phyloP scores from a whole-genome alignment of 2,329 filamentous ascomycete genomes.

The Neophaeococcomyces mojaviensis region DNA sequence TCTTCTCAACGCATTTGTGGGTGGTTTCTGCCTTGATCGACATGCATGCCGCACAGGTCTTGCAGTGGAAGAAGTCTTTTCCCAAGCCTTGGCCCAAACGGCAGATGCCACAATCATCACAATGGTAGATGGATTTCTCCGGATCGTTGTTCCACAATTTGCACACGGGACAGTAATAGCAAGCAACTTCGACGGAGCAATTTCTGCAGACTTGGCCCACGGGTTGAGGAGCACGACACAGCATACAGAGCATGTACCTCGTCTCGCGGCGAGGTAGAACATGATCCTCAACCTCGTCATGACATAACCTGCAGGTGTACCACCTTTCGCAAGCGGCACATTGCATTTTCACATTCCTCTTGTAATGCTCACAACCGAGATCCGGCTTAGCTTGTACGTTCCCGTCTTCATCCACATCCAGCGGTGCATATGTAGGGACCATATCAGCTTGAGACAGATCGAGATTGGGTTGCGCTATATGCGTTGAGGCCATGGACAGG shows the following conservation, averaged over 20 bases:
- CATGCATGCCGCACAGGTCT: conserved; percentile 92
- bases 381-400: conserved; percentile 45
- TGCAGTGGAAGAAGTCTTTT: conserved; percentile 98
- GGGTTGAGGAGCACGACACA: conserved; percentile 76
- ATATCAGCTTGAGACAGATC: conserved; percentile 50
- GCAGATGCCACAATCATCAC: conserved; percentile 91
- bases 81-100: conserved; percentile 82
- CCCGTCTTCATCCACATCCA: conserved; percentile 34
- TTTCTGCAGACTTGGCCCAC: conserved; percentile 69
- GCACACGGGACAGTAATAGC: conserved; percentile 90
- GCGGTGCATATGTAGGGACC: conserved; percentile 58
- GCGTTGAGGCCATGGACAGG: conserved; percentile 26
- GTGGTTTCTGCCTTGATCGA: conserved; percentile 75
- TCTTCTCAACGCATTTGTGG: conserved; percentile 89
- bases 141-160: conserved; percentile 95
- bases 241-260: conserved; percentile 95
- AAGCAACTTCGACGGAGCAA: conserved; percentile 70
- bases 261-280: conserved; percentile 73
- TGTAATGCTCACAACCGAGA: conserved; percentile 86
- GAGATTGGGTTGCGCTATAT: conserved; percentile 28
- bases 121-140: conserved; percentile 90
- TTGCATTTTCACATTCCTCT: conserved; percentile 90
- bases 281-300: conserved; percentile 76
- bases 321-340: conserved; percentile 83
- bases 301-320: conserved; percentile 93